Conservation (phyloP, 768 basidiomycete genomes). For the Cystoderma amianthinum region DNA sequence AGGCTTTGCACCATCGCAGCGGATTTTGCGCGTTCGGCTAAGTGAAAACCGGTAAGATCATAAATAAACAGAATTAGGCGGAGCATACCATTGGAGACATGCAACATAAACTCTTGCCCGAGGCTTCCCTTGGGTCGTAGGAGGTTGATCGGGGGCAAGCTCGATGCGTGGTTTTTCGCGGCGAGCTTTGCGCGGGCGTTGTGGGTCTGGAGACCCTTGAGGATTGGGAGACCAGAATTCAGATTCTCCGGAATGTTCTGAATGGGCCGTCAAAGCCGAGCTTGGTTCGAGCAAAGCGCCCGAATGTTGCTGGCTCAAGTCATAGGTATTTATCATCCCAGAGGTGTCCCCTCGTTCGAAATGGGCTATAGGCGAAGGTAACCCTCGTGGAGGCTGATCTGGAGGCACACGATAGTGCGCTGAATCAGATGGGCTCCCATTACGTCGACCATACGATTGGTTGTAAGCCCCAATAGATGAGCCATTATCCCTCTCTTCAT, state of each 20-base stretch:
- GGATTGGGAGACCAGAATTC: slow-evolving; percentile 11
- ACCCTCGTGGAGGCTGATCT: background rate
- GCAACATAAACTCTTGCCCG: slow-evolving; percentile 74
- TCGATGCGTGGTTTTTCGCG: slow-evolving; percentile 56
- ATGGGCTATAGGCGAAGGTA: background rate
- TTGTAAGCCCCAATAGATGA: slow-evolving; percentile 3
- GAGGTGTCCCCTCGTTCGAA: background rate
- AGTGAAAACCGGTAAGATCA: slow-evolving; percentile 5
- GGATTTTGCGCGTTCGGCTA: slow-evolving; percentile 74
- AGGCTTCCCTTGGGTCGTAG: slow-evolving; percentile 75
- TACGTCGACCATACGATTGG: slow-evolving; percentile 9
- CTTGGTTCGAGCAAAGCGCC: slow-evolving; percentile 1
- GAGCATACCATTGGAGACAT: slow-evolving; percentile 62
- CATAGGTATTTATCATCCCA: background rate
- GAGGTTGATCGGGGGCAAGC: slow-evolving; percentile 70
- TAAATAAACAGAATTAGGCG: slow-evolving; percentile 10
- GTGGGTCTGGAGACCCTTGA: slow-evolving; percentile 5
- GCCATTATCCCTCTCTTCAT: slow-evolving; percentile 3
- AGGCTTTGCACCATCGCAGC: slow-evolving; percentile 79
- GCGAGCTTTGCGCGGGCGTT: slow-evolving; percentile 32
- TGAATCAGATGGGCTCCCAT: slow-evolving; percentile 4
- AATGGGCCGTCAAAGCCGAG: slow-evolving; percentile 10
- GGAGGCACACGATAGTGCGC: background rate
- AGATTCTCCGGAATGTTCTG: slow-evolving; percentile 16
- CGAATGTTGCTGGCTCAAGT: background rate